Evolutionary conservation across 768 basidiomycete genomes (phyloP).

Genomic region (Mycena galericulata): DNA sequence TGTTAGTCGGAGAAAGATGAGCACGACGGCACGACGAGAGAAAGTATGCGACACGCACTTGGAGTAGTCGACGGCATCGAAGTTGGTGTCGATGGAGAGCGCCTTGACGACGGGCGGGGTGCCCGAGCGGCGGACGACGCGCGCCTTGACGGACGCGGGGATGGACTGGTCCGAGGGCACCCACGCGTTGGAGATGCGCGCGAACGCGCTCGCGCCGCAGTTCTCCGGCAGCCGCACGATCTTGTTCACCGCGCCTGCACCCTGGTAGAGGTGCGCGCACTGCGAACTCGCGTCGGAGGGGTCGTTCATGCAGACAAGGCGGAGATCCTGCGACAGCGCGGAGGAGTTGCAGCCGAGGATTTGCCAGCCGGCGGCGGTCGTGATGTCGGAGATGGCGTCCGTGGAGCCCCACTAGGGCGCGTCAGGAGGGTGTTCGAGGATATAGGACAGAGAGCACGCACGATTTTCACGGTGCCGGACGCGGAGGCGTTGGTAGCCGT

Average conservation of each 20-base stretch:
- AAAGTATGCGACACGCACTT: conserved; percentile 17
- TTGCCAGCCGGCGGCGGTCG: conserved; percentile 55
- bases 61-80: conserved; percentile 14
- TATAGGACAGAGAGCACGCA: neutral
- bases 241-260: conserved; percentile 46
- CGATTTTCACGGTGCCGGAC: conserved; percentile 28
- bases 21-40: too few relatives aligned
- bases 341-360: conserved; percentile 50
- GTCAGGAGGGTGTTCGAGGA: neutral
- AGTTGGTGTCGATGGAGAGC: conserved; percentile 25
- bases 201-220: conserved; percentile 27
- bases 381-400: conserved; percentile 51
- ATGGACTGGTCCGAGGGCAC: conserved; percentile 26
- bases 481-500: neutral
- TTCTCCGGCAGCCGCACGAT: conserved; percentile 49
- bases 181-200: conserved; percentile 25
- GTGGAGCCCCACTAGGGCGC: conserved; percentile 36
- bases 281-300: conserved; percentile 25
- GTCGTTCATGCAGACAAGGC: conserved; percentile 45
- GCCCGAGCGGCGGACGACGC: conserved; percentile 14
- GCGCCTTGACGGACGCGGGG: conserved; percentile 7
- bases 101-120: conserved; percentile 16
- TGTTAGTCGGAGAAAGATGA: neutral
- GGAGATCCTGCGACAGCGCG: conserved; percentile 45
- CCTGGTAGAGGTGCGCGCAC: conserved; percentile 47